These are phyloP conservation scores for Thymus quinquecostatus DNA, from an alignment of 257 asterid genomes.

Conservation along the genomic window DNA sequence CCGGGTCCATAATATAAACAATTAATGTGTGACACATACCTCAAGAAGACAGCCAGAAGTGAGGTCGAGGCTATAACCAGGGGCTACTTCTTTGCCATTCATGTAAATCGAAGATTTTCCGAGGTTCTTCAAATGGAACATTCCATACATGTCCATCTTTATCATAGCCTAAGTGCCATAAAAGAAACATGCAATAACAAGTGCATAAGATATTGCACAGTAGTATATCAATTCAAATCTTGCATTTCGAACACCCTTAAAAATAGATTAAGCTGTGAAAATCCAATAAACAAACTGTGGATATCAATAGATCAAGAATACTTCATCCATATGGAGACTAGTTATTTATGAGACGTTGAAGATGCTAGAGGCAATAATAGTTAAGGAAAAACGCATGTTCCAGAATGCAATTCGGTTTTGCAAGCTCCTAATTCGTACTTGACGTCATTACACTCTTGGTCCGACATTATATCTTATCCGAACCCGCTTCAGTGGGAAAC, in stretches of 20 bases:
- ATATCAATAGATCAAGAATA: not conserved
- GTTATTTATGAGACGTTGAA: not conserved
- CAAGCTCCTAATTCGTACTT: not conserved
- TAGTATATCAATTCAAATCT: conserved; percentile 5
- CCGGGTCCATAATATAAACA: not conserved
- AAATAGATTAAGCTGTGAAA: conserved; percentile 4
- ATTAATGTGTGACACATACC: conserved; percentile 39
- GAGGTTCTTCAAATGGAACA: conserved; percentile 57
- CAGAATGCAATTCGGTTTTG: not conserved
- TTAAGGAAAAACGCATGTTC: not conserved
- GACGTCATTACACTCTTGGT: conserved; percentile 1
- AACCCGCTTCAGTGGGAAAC: not conserved
- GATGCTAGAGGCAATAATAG: not conserved
- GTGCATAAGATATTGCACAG: not conserved
- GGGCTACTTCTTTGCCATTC: conserved; percentile 48
- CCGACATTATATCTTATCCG: not conserved
- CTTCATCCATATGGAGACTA: not conserved
- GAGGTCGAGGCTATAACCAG: conserved; percentile 43
- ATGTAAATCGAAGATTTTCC: conserved; percentile 51
- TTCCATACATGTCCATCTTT: conserved; percentile 54
- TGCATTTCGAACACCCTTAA: conserved; percentile 11
- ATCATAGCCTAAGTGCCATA: conserved; percentile 51
- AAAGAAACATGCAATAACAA: conserved; percentile 5
- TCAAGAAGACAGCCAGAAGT: conserved; percentile 61
- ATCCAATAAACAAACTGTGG: not conserved